Conservation (phyloP, 1,284 basidiomycete species). For the Cutaneotrichosporon mucoides region DNA sequence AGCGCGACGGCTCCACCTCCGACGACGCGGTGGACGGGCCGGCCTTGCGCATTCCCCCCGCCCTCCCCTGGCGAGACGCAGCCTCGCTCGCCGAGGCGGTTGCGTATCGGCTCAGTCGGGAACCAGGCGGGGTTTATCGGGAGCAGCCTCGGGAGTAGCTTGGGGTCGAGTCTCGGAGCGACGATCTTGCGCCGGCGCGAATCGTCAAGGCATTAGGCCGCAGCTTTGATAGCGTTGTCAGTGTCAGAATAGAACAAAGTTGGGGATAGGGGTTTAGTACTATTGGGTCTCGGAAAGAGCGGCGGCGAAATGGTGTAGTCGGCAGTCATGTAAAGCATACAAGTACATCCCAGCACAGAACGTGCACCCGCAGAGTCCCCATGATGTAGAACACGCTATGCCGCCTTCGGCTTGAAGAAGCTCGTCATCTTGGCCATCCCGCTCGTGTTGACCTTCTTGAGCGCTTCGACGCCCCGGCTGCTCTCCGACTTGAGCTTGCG, state of each 20-base stretch:
- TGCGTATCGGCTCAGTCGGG: neutral
- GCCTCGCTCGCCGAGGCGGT: neutral
- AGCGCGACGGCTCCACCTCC: neutral
- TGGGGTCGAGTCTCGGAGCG: slow-evolving; percentile 1
- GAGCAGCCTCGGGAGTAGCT: neutral
- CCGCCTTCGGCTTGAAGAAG: slow-evolving; percentile 45
- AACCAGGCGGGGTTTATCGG: neutral
- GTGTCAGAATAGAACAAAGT: neutral
- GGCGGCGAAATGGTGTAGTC: no score
- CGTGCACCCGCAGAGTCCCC: no score
- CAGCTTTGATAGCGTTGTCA: no score
- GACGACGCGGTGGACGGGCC: slow-evolving; percentile 11
- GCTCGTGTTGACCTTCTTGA: slow-evolving; percentile 46
- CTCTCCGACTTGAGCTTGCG: slow-evolving; percentile 28
- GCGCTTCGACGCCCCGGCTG: slow-evolving; percentile 37
- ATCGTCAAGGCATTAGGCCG: neutral
- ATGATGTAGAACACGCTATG: neutral
- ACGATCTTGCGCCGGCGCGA: neutral
- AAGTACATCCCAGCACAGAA: neutral
- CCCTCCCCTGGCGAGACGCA: neutral
- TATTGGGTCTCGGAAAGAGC: no score
- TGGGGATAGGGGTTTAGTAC: neutral
- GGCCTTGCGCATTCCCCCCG: slow-evolving; percentile 18
- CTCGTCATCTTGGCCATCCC: slow-evolving; percentile 45
- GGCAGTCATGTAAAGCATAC: neutral